phyloP scores from a whole-genome alignment of 768 basidiomycete species.

The Cystofilobasidium macerans region DNA sequence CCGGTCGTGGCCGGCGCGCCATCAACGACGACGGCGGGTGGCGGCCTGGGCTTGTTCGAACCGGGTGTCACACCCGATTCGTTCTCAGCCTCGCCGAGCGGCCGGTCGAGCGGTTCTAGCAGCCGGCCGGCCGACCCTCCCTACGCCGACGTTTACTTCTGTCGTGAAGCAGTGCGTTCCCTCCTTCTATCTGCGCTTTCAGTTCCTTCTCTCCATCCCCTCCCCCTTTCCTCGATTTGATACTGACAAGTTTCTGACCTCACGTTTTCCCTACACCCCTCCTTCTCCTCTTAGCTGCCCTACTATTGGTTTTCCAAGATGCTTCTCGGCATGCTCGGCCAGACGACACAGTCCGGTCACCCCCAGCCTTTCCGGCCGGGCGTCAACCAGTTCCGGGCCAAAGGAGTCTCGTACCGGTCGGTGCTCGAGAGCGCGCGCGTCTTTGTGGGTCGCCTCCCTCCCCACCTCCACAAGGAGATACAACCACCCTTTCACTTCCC shows the following conservation, averaged over 20 bases:
- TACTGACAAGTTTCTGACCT: too few relatives aligned
- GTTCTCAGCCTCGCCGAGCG: too few relatives aligned
- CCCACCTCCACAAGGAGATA: too few relatives aligned
- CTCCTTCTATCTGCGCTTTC: neutral
- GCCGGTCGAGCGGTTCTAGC: too few relatives aligned
- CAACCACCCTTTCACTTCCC: neutral
- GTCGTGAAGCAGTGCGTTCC: conserved; percentile 36
- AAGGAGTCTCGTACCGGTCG: conserved; percentile 6
- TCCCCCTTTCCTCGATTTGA: conserved; percentile 33
- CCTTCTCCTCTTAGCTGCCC: conserved; percentile 31
- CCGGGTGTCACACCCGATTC: too few relatives aligned
- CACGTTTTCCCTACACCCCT: too few relatives aligned
- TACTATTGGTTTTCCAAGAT: conserved; percentile 41
- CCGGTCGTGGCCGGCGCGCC: neutral
- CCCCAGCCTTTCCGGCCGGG: neutral
- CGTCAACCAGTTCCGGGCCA: conserved; percentile 14
- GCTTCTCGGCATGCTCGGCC: conserved; percentile 34
- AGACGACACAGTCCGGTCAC: neutral
- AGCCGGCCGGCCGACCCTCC: neutral
- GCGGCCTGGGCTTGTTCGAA: too few relatives aligned
- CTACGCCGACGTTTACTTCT: conserved; percentile 25
- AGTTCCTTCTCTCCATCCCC: neutral
- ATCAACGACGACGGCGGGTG: conserved; percentile 10
- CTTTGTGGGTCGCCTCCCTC: neutral
- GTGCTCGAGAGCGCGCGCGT: conserved; percentile 14